Percentiles rank a stretch among this genome's conserved stretches.
Evolutionary conservation across 495 filamentous ascomycete species (phyloP).

Genomic region (Acidiella bohemica): DNA sequence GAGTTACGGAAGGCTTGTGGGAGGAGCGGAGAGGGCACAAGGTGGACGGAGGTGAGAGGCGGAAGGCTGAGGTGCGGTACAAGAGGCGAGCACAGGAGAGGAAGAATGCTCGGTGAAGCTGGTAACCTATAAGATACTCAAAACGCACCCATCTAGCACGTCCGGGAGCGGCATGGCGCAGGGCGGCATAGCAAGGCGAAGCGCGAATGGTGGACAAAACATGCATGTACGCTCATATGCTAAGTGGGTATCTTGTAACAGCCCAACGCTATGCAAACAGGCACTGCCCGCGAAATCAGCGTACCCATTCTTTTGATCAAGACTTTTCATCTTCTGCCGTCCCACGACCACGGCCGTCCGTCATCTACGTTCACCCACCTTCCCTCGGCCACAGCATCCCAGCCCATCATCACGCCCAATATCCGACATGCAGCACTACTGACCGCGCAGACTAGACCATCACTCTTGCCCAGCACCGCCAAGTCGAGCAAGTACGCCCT

Average conservation of each 20-base stretch:
- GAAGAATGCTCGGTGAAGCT: constrained; percentile 22
- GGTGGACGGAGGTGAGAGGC: constrained; percentile 91
- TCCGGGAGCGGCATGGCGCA: too few relatives aligned
- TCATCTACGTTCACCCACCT: constrained; percentile 66
- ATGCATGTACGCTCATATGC: too few relatives aligned
- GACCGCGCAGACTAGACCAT: constrained; percentile 52
- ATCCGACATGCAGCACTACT: constrained; percentile 52
- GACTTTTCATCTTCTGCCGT: too few relatives aligned
- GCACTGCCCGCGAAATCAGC: too few relatives aligned
- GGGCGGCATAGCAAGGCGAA: too few relatives aligned
- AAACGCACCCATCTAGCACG: too few relatives aligned
- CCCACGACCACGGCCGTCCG: constrained; percentile 22
- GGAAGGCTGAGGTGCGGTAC: constrained; percentile 66
- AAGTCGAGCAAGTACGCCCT: constrained; percentile 61
- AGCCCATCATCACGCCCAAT: constrained; percentile 66
- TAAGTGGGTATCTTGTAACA: too few relatives aligned
- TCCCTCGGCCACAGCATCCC: constrained; percentile 47
- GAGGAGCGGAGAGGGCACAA: constrained; percentile 71
- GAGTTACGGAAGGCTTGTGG: constrained; percentile 75
- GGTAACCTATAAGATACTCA: neutral
- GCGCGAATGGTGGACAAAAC: too few relatives aligned
- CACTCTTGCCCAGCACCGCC: constrained; percentile 49
- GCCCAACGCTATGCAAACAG: too few relatives aligned
- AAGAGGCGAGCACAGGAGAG: constrained; percentile 40
- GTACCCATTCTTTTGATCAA: too few relatives aligned